Evolutionary conservation across 108 stramenopile genomes (phyloP), one percentile per base, ranked within the genome.

Genomic region (Epipyxis sp.): DNA sequence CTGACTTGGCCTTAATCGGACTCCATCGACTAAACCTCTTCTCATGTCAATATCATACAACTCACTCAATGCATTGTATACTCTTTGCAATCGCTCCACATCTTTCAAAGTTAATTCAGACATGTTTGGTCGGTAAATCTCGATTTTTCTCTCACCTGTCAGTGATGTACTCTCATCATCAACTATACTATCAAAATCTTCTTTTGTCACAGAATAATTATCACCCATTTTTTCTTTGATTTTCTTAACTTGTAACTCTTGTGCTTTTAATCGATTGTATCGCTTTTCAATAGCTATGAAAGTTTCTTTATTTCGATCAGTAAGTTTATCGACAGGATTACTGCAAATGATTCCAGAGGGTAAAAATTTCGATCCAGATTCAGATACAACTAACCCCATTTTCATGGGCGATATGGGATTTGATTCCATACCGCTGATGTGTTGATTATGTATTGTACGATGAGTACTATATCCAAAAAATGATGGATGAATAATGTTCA

Each of bases 121-220:
- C 61, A 65, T 65, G 25, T 65, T 65, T 6, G 61, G 61, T 32
- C 61, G 61, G 34, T 65, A 65, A 10, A 65, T 65, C 34, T 65
- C 30, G 30, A 25, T 3, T 16, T 32, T 32, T 37, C 34, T 65
- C 35, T 65, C 25, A 6, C 35, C 6, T 29, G 34, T 32, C 34
- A 32, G 30, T 13, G 20, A 6, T 16, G 30, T 37, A 37, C 20
- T 6, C 25, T 65, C 61, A 65, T 65, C 61, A 6, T 6, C 61
- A 13, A 6, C 25, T 32, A 65, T 6, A 65, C 34, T 32, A 20
- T 13, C 13, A 50, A 50, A 50, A 50, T 50, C 46, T 20, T 50
- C 46, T n/a, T n/a, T n/a, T n/a, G n/a, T n/a, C n/a, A n/a, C n/a
- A n/a, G n/a, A n/a, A n/a, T n/a, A n/a, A n/a, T n/a, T n/a, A 13